phyloP scores from a whole-genome alignment of 2,329 filamentous ascomycete genomes.

The Tympanopsis confertula region DNA sequence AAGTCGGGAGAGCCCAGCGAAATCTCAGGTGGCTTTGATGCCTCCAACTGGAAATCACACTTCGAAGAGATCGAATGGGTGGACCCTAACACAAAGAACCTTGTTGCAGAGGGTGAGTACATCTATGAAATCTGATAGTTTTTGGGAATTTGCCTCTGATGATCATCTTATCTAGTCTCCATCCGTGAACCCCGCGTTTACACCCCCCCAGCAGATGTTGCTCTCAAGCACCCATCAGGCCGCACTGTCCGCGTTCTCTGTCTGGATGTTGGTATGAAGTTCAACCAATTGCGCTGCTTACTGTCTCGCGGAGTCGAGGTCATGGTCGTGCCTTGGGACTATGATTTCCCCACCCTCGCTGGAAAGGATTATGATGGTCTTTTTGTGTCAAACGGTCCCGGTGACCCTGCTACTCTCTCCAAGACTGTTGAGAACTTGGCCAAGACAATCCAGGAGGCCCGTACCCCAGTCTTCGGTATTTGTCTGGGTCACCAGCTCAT shows the following conservation, averaged over 20 bases:
- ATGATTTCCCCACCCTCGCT: constrained; percentile 71
- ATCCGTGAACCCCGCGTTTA: constrained; percentile 78
- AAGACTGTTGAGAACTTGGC: constrained; percentile 70
- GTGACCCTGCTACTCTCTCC: constrained; percentile 79
- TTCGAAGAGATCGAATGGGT: constrained; percentile 82
- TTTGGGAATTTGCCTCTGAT: neutral
- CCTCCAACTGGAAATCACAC: constrained; percentile 9
- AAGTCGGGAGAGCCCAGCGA: constrained; percentile 25
- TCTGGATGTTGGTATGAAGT: constrained; percentile 95
- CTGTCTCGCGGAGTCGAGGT: constrained; percentile 86
- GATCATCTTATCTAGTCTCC: constrained; percentile 60
- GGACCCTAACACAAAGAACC: constrained; percentile 83
- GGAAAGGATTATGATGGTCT: constrained; percentile 80
- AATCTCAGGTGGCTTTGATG: constrained; percentile 4
- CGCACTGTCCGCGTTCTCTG: constrained; percentile 79
- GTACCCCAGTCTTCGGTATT: constrained; percentile 87
- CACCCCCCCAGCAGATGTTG: constrained; percentile 57
- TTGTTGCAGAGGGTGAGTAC: constrained; percentile 85
- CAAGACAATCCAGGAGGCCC: constrained; percentile 63
- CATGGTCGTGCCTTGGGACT: constrained; percentile 89
- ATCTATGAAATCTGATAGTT: neutral
- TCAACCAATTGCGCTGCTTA: constrained; percentile 91
- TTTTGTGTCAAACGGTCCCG: constrained; percentile 95
- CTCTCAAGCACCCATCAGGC: constrained; percentile 78
- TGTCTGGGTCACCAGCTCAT: constrained; percentile 91